Evolutionary conservation across 768 basidiomycete species (phyloP), one percentile per base, ranked within the genome.

Genomic region (Suillus brevipes): DNA sequence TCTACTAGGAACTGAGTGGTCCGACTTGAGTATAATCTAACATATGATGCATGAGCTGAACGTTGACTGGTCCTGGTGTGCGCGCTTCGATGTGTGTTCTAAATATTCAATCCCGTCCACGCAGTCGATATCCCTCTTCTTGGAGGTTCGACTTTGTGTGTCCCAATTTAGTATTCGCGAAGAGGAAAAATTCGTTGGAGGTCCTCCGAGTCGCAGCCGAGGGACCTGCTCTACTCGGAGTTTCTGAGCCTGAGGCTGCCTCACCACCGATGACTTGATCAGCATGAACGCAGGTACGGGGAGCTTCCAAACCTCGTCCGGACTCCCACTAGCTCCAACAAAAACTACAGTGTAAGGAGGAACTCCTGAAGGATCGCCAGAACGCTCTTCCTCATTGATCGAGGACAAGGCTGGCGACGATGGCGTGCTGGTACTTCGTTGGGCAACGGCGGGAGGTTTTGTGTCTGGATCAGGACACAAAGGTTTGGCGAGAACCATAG

Each of bases 171-270:
- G 10, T 31, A 10, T 18, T 12, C 38, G 58, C 14, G 3, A 16
- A 40, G 25, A 13, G 16, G 6, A 40, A 18, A 16, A 18, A 28
- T 28, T 58, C 25, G 5, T 38, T 38, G 34, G 25, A 14, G 23
- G 38, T 28, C 28, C 50, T 65, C 34, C 34, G 34, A 36, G 34
- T 36, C 49, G 64, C 49, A 69, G 47, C 9, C 18, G 38, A 42
- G 38, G 50, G 40, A 18, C 47, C 25, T 59, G 38, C 6, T 59
- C 58, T 59, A 59, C 18, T 59, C 25, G 40, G 40, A 59, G 28
- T 42, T 59, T 59, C 58, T 59, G 40, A 20, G 58, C 58, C 12
- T 59, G 38, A n/a, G 58, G 58, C 18, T 59, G 58, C 25, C 58
- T 59, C 58, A 40, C 28, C 9, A 43, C 58, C 28, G 40, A 59